Conservation (phyloP, 2,329 filamentous ascomycete genomes). For the Cladosporium sp. region DNA sequence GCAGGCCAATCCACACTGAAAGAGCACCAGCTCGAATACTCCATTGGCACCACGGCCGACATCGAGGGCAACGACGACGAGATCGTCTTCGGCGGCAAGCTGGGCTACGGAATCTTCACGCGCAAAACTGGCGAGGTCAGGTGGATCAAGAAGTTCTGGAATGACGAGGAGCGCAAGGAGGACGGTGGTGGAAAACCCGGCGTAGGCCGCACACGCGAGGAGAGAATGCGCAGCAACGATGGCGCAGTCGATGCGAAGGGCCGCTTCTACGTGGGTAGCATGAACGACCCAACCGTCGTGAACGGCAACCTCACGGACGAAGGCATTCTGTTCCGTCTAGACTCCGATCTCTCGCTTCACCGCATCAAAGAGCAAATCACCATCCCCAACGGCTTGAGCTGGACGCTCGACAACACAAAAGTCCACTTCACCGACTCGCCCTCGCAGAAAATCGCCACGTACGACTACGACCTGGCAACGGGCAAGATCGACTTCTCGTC, state of each 20-base stretch:
- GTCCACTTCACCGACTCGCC: constrained; percentile 83
- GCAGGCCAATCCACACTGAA: constrained; percentile 56
- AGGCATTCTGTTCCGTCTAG: constrained; percentile 69
- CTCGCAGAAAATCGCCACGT: constrained; percentile 64
- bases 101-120: constrained; percentile 74
- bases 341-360: constrained; percentile 55
- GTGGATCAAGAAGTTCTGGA: constrained; percentile 56
- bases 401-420: constrained; percentile 66
- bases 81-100: constrained; percentile 74
- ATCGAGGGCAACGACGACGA: constrained; percentile 64
- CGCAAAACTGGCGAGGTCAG: constrained; percentile 52
- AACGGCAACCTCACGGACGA: constrained; percentile 32
- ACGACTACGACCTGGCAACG: constrained; percentile 64
- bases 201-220: constrained; percentile 33
- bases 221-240: constrained; percentile 67
- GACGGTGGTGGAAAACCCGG: constrained; percentile 28
- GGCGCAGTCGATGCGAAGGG: constrained; percentile 75
- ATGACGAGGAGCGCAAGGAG: constrained; percentile 42
- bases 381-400: constrained; percentile 82
- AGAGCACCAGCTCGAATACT: constrained; percentile 51
- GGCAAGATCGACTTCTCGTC: constrained; percentile 62
- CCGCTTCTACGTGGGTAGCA: constrained; percentile 77
- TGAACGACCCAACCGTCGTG: constrained; percentile 66
- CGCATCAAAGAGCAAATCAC: constrained; percentile 58
- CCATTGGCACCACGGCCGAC: constrained; percentile 65